Conservation (phyloP, 2,329 filamentous ascomycete species). For the Rugonectria rugulosa region DNA sequence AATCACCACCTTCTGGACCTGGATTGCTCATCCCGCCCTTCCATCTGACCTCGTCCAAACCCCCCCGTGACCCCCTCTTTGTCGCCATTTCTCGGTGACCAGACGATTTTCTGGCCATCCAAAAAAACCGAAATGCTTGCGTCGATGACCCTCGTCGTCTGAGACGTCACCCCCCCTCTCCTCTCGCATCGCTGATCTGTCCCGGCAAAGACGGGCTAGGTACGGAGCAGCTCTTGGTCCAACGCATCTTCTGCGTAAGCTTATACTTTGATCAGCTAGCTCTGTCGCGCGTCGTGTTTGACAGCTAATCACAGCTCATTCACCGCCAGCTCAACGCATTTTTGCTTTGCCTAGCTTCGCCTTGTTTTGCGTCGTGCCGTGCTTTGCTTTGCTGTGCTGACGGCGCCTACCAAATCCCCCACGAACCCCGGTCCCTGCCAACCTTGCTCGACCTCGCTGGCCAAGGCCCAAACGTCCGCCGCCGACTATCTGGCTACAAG, state of each 20-base stretch:
- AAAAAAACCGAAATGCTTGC: constrained; percentile 35
- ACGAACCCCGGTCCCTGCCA: constrained; percentile 22
- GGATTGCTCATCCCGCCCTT: no score
- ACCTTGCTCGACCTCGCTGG: constrained; percentile 7
- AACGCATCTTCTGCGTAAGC: constrained; percentile 20
- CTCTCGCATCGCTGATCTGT: constrained; percentile 17
- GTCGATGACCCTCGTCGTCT: constrained; percentile 38
- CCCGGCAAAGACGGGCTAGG: constrained; percentile 28
- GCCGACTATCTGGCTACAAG: constrained; percentile 3
- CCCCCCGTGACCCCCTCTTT: neutral
- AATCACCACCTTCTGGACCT: neutral
- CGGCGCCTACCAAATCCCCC: neutral
- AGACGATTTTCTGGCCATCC: neutral
- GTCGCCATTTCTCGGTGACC: neutral
- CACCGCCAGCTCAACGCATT: constrained; percentile 10
- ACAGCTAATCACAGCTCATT: constrained; percentile 4
- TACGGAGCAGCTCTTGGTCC: constrained; percentile 20
- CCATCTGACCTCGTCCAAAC: neutral
- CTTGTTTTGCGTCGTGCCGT: neutral
- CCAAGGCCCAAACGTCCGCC: constrained; percentile 6
- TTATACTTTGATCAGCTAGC: constrained; percentile 4
- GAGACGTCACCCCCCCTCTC: constrained; percentile 32
- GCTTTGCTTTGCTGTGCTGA: constrained; percentile 12
- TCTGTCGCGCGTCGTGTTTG: neutral
- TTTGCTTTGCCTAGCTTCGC: neutral